Evolutionary conservation across 2,329 filamentous ascomycete species (phyloP).

Genomic region (Fusarium verrucosum): DNA sequence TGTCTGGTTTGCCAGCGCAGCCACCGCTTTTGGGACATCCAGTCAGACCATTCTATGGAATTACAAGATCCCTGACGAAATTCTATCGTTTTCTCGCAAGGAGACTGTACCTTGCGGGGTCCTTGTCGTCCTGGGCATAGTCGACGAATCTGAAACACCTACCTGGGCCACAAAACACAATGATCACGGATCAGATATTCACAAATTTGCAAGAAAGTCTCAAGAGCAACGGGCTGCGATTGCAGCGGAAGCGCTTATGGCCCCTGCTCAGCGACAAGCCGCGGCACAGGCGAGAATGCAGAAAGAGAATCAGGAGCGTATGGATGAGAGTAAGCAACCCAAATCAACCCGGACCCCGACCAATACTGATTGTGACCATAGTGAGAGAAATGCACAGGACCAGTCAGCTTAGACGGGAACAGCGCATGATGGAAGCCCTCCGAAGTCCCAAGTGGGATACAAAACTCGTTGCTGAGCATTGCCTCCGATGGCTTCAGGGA

Average conservation of each 20-base stretch:
- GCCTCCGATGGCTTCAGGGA: constrained; percentile 56
- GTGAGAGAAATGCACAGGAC: constrained; percentile 55
- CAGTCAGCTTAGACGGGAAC: constrained; percentile 55
- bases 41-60: constrained; percentile 68
- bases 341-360: too few species aligned
- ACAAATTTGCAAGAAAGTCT: constrained; percentile 48
- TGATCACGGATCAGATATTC: constrained; percentile 48
- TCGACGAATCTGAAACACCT: constrained; percentile 62
- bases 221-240: constrained; percentile 55
- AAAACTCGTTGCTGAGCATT: constrained; percentile 56
- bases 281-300: constrained; percentile 54
- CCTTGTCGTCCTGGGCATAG: constrained; percentile 62
- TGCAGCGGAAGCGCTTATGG: constrained; percentile 56
- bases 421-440: constrained; percentile 59
- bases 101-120: constrained; percentile 68
- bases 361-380: constrained; percentile 32
- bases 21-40: constrained; percentile 64
- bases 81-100: constrained; percentile 60
- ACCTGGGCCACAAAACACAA: constrained; percentile 61
- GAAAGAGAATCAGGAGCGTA: constrained; percentile 54
- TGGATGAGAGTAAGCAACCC: constrained; percentile 57
- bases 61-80: constrained; percentile 64
- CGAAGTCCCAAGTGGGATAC: constrained; percentile 64
- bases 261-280: constrained; percentile 52
- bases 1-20: constrained; percentile 66